A percentile compares a stretch with the other conserved stretches of the same genome.
Conservation (phyloP, 129 eudicot genomes). For the Helianthus tuberosus region DNA sequence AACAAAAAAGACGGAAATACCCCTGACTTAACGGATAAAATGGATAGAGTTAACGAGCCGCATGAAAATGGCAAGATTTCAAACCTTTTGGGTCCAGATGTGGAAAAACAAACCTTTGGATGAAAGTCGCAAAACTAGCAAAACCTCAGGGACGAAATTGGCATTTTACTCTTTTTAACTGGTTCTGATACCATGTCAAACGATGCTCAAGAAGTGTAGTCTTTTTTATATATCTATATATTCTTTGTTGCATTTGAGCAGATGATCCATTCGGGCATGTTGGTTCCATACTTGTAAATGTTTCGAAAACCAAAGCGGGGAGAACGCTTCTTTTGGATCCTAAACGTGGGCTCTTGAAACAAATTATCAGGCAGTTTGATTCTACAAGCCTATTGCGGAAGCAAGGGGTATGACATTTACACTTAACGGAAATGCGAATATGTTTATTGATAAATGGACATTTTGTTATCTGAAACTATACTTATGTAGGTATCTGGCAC, state of each 20-base stretch:
- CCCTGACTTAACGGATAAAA: too few relatives aligned
- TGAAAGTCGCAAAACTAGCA: too few relatives aligned
- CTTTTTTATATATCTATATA: neutral
- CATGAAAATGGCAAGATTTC: too few relatives aligned
- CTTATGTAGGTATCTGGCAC: constrained; percentile 78
- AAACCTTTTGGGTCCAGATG: too few relatives aligned
- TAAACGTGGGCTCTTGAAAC: constrained; percentile 87
- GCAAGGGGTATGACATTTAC: constrained; percentile 65
- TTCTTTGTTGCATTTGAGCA: constrained; percentile 35
- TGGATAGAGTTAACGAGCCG: too few relatives aligned
- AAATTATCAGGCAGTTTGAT: constrained; percentile 85
- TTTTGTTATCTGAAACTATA: constrained; percentile 11
- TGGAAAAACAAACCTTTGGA: too few relatives aligned
- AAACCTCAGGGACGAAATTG: too few relatives aligned
- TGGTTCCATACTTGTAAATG: constrained; percentile 91
- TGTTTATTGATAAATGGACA: neutral
- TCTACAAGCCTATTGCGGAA: constrained; percentile 75
- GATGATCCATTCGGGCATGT: constrained; percentile 96
- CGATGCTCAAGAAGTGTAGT: neutral
- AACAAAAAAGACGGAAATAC: too few relatives aligned
- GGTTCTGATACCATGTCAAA: constrained; percentile 1
- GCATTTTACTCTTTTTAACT: too few relatives aligned
- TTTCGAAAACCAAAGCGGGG: constrained; percentile 80
- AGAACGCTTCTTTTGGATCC: constrained; percentile 78
- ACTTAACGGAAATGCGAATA: too few relatives aligned